Base-by-base conservation (phyloP, 139 green algal species). In the Chlamydomonas applanata region DNA sequence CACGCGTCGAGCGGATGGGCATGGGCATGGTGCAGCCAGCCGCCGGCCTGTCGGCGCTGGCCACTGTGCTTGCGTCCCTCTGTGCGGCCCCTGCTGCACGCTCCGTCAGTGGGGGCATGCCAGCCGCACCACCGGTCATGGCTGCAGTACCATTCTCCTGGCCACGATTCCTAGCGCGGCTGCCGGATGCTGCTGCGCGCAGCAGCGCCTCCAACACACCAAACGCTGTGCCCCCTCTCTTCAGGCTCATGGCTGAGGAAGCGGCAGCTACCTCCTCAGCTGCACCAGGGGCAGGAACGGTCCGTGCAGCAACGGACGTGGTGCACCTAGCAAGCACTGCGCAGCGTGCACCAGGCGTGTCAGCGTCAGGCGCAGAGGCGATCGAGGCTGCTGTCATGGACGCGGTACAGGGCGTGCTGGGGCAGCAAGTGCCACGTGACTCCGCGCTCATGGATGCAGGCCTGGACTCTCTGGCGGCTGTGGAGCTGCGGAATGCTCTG, bases 401-500 rank as follows among this genome's bases (percentile, higher is more conserved):
- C 29, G 76, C 76, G 17, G 85, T 82, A 3, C 32, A 57, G 24
- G 70, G 74, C 19, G 78, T 90, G n/a, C 56, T 90, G 46, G 85
- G 85, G 14, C 35, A 33, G 44, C 73, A 82, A 5, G 54, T 91
- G 29, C 61, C 73, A 49, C 7, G 40, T 7, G 40, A 49, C 40
- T 49, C 86, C 2, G 75, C 83, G 4, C 82, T 95, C 25, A 93
- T 94, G 87, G 86, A 89, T 59, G 81, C 85, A 17, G 91, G 91
- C 0, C 69, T 95, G 44, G 91, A 95, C 73, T 91, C 80, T 30
- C 80, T 96, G 33, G 91, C 82, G 0, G 79, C 89, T 29, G 89
- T 95, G 34, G 91, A 96, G 82, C 84, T 96, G 71, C 78, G 90
- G 40, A 96, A 94, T 82, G 71, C 78, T 16, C 80, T 96, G 36